Percentiles rank a stretch among this genome's conserved stretches.
These are phyloP conservation scores for Leccinum colubrinum DNA, from an alignment of 1,284 basidiomycete genomes.

Conservation along the genomic window DNA sequence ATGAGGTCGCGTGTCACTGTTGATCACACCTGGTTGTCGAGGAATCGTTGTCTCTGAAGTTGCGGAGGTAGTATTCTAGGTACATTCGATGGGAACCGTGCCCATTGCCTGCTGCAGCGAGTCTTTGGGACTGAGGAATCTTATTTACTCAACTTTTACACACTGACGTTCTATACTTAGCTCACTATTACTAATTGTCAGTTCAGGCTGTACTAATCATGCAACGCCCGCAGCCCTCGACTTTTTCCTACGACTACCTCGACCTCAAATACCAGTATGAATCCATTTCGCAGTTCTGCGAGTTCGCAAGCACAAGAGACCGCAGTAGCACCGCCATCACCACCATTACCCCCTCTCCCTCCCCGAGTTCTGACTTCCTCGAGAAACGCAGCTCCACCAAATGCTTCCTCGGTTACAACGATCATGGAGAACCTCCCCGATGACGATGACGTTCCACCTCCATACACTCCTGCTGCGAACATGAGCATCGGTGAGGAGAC, in stretches of 20 bases:
- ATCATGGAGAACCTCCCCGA: conserved; percentile 30
- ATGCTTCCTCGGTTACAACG: not conserved
- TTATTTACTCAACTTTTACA: no score
- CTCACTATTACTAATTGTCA: not conserved
- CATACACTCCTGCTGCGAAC: conserved; percentile 60
- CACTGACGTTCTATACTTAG: no score
- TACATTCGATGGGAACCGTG: no score
- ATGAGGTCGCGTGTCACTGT: no score
- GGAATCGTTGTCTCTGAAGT: no score
- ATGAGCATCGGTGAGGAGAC: conserved; percentile 54
- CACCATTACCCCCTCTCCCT: not conserved
- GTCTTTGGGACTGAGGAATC: no score
- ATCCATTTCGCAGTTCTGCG: conserved; percentile 17
- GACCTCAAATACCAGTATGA: not conserved
- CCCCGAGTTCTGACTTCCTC: not conserved
- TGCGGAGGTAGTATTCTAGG: no score
- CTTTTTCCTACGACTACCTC: not conserved
- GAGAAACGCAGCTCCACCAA: not conserved
- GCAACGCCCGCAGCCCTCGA: not conserved
- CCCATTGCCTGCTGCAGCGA: no score
- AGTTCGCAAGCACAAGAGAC: not conserved
- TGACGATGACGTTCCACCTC: conserved; percentile 63
- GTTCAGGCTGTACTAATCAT: not conserved
- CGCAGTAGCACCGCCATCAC: not conserved
- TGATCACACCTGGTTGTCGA: no score